phyloP scores from a whole-genome alignment of 2,329 filamentous ascomycete species.

The Penicillium sp. region DNA sequence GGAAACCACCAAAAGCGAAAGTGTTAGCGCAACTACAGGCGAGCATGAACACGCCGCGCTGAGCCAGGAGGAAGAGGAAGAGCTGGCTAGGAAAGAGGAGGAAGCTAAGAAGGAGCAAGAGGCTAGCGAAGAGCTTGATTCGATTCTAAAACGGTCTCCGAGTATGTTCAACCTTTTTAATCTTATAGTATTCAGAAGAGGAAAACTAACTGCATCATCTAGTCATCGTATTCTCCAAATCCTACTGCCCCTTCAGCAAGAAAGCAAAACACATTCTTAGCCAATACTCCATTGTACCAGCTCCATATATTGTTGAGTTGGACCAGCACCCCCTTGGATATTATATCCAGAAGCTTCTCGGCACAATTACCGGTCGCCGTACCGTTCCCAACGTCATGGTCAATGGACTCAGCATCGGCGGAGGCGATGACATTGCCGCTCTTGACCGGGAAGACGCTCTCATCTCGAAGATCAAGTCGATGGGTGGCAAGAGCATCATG shows the following conservation, averaged over 20 bases:
- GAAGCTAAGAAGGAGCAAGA: slow-evolving; percentile 41
- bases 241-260: slow-evolving; percentile 82
- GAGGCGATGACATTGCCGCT: slow-evolving; percentile 76
- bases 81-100: slow-evolving; percentile 58
- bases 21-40: slow-evolving; percentile 44
- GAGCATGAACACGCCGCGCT: slow-evolving; percentile 3
- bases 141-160: slow-evolving; percentile 77
- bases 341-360: slow-evolving; percentile 67
- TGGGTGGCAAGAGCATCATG: slow-evolving; percentile 66
- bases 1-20: slow-evolving; percentile 47
- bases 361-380: slow-evolving; percentile 68
- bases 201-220: slow-evolving; percentile 10
- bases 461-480: slow-evolving; percentile 64
- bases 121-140: slow-evolving; percentile 67
- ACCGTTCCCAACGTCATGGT: slow-evolving; percentile 93
- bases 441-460: slow-evolving; percentile 66
- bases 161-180: slow-evolving; percentile 51
- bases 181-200: slow-evolving; percentile 1
- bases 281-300: slow-evolving; percentile 76
- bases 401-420: slow-evolving; percentile 83
- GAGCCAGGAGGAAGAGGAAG: slow-evolving; percentile 16
- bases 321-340: slow-evolving; percentile 74
- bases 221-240: slow-evolving; percentile 97
- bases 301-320: slow-evolving; percentile 85
- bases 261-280: slow-evolving; percentile 80